Evolutionary conservation across 331 rosid genomes (phyloP), one percentile per base, ranked within the genome.

Genomic region (Dryas integrifolia): DNA sequence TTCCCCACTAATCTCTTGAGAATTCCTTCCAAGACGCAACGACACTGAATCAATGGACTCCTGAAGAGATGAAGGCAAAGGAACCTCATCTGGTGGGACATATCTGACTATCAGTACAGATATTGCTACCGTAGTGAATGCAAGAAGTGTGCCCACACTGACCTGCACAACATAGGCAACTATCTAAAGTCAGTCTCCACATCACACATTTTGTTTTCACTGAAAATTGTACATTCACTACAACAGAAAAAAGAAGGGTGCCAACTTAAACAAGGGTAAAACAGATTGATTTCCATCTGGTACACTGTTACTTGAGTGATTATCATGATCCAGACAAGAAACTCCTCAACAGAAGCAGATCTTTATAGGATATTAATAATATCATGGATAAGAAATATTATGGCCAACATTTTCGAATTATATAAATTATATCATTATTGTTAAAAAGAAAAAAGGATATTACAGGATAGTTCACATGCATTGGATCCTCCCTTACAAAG

Each of bases 101-200:
- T 94, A 94, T 86, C 97, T 86, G 63, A 94, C 83, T 76, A 91
- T 88, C 83, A 94, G 76, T 61, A 94, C 87, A 49, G 90, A 94
- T 81, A 94, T 57, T 35, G 98, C 97, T 52, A 88, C 97, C 82
- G 76, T 72, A 53, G 96, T 86, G 82, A 89, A 94, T 57, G 98
- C 97, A 63, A 89, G 88, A 80, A 94, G 96, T 13, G 98, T 91
- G 41, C 98, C 98, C 58, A 91, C 96, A 71, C 98, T 94, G 55
- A 94, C 96, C 98, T 94, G 85, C 79, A 78, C 44, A 11, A 66
- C 65, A 63, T 14, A 67, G 56, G 58, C 39, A 70, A 56, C 8
- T 11, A 72, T 73, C 55, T 55, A 60, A 75, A 58, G 51, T 76
- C 52, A 68, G 56, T 70, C 56, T 58, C 58, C 72, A 15, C 16